These are phyloP conservation scores for Dendrostoma leiphaemia DNA, from an alignment of 2,329 filamentous ascomycete species.

Conservation along the genomic window DNA sequence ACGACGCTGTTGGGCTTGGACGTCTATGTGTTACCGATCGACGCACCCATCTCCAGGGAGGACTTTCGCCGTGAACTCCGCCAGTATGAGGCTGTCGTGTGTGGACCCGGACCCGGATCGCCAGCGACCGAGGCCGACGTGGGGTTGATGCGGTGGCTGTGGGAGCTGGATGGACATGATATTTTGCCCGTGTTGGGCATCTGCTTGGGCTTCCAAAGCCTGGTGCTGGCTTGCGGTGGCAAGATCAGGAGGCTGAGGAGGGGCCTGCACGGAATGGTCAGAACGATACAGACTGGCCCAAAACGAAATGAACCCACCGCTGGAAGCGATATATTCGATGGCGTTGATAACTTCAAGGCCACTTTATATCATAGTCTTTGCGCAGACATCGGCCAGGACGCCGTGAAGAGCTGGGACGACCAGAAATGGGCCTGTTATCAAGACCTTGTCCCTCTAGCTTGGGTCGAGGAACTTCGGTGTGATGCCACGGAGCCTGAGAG, in stretches of 20 bases:
- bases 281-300: slow-evolving; percentile 58
- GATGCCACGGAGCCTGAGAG: slow-evolving; percentile 38
- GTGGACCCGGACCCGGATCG: slow-evolving; percentile 86
- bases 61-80: slow-evolving; percentile 50
- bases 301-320: slow-evolving; percentile 14
- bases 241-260: slow-evolving; percentile 63
- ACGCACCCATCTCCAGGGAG: slow-evolving; percentile 48
- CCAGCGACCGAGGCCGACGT: slow-evolving; percentile 72
- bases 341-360: slow-evolving; percentile 59
- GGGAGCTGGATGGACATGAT: slow-evolving; percentile 59
- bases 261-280: slow-evolving; percentile 80
- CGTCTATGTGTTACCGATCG: slow-evolving; percentile 72
- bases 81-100: slow-evolving; percentile 79
- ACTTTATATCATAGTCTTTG: slow-evolving; percentile 74
- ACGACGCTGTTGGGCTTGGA: slow-evolving; percentile 65
- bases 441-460: slow-evolving; percentile 59
- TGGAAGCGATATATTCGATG: slow-evolving; percentile 54
- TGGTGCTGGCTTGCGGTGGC: slow-evolving; percentile 68
- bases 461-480: slow-evolving; percentile 49
- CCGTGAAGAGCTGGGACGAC: slow-evolving; percentile 34
- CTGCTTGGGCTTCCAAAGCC: slow-evolving; percentile 84
- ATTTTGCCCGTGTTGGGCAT: slow-evolving; percentile 80
- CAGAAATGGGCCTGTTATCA: slow-evolving; percentile 39
- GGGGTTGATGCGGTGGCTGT: slow-evolving; percentile 76
- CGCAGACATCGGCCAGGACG: slow-evolving; percentile 52